Base-by-base conservation (phyloP, 2,329 filamentous ascomycete species). In the Xylariales sp. region DNA sequence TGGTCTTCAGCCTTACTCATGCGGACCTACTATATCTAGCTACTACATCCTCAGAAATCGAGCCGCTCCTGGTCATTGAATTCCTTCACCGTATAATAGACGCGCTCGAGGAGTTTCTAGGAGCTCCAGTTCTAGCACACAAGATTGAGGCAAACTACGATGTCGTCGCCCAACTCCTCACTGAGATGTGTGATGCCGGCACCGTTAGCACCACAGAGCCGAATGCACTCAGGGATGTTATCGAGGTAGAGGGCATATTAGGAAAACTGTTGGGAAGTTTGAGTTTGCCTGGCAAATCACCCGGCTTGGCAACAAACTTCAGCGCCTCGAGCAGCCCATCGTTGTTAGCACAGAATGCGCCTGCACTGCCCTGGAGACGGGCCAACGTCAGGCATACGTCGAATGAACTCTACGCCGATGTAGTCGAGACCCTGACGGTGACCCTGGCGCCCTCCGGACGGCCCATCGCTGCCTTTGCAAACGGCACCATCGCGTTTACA, bases 111-210 rank as follows among this genome's bases (percentile, higher is more conserved):
- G 91, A 96, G 58, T 97, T 96, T 60, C 74, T 98, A 6, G 90
- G 91, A 44, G 82, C 88, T 33, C 93, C 93, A 11, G 68, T 98
- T 36, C 70, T 96, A 43, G 84, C 89, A 15, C 78, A 77, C 58
- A 95, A 93, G 69, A 84, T 98, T 50, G 89, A 96, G 64, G 77
- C 73, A 51, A 89, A 81, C 63, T 97, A 97, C 65, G 88, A 97
- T 78, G 84, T 97, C 20, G 86, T 94, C 24, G 90, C 90, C 14
- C 93, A 98, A 66, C 69, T 98, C 19, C 73, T 97, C 45, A 88
- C 83, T 47, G 93, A 98, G 66, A 95, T 98, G 86, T 96, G 93
- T 61, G 93, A 98, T 71, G 88, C 83, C 29, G 93, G 93, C 12
- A 77, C 82, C n/a, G 76, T 96, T 25, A 86, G 78, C 56, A 95